phyloP scores from a whole-genome alignment of 2,329 filamentous ascomycete species.

The Cryphonectria nitschkei region DNA sequence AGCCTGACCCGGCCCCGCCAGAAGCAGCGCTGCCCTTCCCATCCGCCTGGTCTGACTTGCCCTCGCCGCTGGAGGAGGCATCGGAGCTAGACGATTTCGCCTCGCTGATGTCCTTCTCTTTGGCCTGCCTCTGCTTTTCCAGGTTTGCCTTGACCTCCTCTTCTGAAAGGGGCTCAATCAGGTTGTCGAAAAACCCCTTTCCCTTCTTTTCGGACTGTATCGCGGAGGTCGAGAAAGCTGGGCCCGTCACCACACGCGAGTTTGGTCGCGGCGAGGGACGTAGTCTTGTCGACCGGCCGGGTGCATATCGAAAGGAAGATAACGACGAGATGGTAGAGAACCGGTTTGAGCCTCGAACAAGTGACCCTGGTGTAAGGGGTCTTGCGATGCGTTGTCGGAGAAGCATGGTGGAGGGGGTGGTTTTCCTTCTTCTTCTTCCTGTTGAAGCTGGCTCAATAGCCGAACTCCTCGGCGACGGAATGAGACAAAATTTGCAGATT shows the following conservation, averaged over 20 bases:
- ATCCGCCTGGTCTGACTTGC: conserved; percentile 49
- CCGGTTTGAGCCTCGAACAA: conserved; percentile 18
- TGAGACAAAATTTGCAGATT: background rate
- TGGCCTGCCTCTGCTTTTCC: conserved; percentile 47
- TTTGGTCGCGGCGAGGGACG: conserved; percentile 5
- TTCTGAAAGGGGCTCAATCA: conserved; percentile 54
- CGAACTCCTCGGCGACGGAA: background rate
- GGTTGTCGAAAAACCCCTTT: conserved; percentile 54
- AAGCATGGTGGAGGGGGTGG: conserved; percentile 26
- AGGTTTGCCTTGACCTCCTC: conserved; percentile 57
- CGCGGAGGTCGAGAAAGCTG: conserved; percentile 44
- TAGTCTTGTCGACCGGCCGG: conserved; percentile 18
- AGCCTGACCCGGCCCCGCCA: conserved; percentile 45
- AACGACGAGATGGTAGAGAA: conserved; percentile 21
- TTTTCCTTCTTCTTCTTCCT: background rate
- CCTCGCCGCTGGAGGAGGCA: conserved; percentile 44
- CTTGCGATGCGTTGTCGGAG: conserved; percentile 30
- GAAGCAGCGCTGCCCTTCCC: conserved; percentile 64
- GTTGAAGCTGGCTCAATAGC: conserved; percentile 17
- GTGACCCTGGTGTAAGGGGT: conserved; percentile 22
- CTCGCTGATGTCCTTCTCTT: conserved; percentile 50
- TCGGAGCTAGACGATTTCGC: conserved; percentile 48
- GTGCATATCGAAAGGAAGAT: conserved; percentile 20
- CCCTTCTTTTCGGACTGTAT: conserved; percentile 46
- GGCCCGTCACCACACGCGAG: conserved; percentile 25